Evolutionary conservation across 345 rosid genomes (phyloP).

Genomic region (Eucalyptus victrix): DNA sequence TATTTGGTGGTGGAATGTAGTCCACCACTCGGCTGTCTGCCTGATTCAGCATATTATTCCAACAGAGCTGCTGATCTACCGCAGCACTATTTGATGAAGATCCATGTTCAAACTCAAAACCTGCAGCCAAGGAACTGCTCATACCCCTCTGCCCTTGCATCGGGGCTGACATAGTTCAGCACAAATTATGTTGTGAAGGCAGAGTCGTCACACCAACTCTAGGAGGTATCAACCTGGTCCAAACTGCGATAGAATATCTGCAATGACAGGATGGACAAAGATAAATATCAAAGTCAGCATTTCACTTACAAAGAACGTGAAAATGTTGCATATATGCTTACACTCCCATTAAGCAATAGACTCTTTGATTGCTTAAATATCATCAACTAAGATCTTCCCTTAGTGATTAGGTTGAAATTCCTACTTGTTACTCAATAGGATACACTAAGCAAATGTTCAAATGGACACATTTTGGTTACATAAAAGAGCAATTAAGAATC

Average conservation of each 20-base stretch:
- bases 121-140: slow-evolving; percentile 62
- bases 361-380: neutral
- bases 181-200: neutral
- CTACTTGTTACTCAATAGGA: neutral
- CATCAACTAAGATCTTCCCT: neutral
- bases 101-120: slow-evolving; percentile 67
- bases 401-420: neutral
- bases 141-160: slow-evolving; percentile 89
- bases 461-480: neutral
- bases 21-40: slow-evolving; percentile 33
- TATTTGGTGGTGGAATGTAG: slow-evolving; percentile 28
- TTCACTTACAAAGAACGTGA: neutral
- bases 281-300: neutral
- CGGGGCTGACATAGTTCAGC: slow-evolving; percentile 11
- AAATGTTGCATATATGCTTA: neutral
- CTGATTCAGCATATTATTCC: slow-evolving; percentile 47
- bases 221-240: neutral
- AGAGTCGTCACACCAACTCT: neutral
- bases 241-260: neutral
- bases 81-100: slow-evolving; percentile 53
- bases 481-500: neutral
- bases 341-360: neutral
- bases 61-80: slow-evolving; percentile 48
- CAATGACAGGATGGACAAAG: neutral
- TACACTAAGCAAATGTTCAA: neutral